A percentile compares a stretch with the other conserved stretches of the same genome.
phyloP scores from a whole-genome alignment of 306 rosid genomes.

The Prosopis cineraria region DNA sequence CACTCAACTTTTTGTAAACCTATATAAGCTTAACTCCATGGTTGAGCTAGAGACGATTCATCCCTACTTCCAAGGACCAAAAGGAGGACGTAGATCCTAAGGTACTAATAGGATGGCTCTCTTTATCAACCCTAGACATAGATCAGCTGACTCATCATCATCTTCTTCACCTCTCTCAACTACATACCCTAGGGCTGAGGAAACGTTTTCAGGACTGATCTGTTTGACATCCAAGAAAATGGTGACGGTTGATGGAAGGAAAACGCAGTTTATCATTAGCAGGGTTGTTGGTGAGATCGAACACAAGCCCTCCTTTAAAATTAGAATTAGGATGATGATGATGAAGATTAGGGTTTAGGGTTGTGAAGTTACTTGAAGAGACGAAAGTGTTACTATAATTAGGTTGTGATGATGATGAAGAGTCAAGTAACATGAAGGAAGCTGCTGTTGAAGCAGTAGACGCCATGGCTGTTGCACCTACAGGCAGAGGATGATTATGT shows the following conservation, averaged over 20 bases:
- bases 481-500: conserved; percentile 94
- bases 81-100: no score
- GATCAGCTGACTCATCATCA: conserved; percentile 38
- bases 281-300: conserved; percentile 60
- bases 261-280: conserved; percentile 9
- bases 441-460: conserved; percentile 62
- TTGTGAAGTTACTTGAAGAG: background rate
- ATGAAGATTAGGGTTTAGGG: conserved; percentile 42
- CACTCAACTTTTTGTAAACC: no score
- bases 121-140: conserved; percentile 59
- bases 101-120: conserved; percentile 17
- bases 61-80: no score
- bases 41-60: no score
- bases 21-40: no score
- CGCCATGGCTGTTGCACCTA: conserved; percentile 95
- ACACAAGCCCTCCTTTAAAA: conserved; percentile 58
- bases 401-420: conserved; percentile 55
- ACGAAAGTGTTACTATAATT: no score
- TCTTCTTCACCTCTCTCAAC: conserved; percentile 27
- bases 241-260: conserved; percentile 5
- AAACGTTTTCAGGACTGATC: background rate
- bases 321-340: conserved; percentile 11
- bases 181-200: conserved; percentile 2
- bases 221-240: conserved; percentile 56
- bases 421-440: conserved; percentile 46